Percentiles rank a stretch among this genome's conserved stretches.
Conservation (phyloP, 306 rosid species). For the Begonia masoniana region DNA sequence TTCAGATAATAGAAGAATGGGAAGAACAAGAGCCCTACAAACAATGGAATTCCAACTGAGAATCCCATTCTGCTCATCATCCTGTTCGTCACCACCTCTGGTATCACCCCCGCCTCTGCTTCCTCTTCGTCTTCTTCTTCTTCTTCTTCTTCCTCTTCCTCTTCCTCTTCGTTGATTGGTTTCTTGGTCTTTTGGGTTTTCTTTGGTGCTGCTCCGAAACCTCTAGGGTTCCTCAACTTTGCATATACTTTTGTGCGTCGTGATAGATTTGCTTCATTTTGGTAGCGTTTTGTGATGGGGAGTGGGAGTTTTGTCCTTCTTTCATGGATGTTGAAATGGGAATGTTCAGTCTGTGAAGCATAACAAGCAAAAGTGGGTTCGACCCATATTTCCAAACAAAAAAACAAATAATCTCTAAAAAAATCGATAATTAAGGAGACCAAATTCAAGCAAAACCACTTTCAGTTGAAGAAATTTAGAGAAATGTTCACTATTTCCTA, state of each 20-base stretch:
- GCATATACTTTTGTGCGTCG: conserved; percentile 24
- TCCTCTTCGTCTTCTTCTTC: conserved; percentile 28
- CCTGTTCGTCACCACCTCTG: conserved; percentile 83
- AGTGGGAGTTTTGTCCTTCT: conserved; percentile 16
- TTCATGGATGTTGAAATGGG: no score
- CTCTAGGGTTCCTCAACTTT: conserved; percentile 47
- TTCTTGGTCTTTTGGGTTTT: conserved; percentile 30
- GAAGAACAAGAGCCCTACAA: conserved; percentile 64
- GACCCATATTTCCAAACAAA: no score
- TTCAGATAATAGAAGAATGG: conserved; percentile 77
- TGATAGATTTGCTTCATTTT: conserved; percentile 11
- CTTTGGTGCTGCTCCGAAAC: conserved; percentile 59
- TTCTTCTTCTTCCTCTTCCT: background rate
- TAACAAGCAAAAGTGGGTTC: background rate
- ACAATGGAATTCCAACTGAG: conserved; percentile 64
- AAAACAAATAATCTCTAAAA: no score
- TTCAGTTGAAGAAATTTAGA: no score
- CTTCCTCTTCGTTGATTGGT: conserved; percentile 12
- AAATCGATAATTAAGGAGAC: no score
- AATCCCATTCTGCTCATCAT: conserved; percentile 75
- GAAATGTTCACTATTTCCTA: no score
- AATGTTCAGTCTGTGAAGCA: background rate
- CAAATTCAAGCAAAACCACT: no score
- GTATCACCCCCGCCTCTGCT: conserved; percentile 49
- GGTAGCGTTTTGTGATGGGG: conserved; percentile 12